Base-by-base conservation (phyloP, 208 protist species). In the Acanthamoeba triangularis region DNA sequence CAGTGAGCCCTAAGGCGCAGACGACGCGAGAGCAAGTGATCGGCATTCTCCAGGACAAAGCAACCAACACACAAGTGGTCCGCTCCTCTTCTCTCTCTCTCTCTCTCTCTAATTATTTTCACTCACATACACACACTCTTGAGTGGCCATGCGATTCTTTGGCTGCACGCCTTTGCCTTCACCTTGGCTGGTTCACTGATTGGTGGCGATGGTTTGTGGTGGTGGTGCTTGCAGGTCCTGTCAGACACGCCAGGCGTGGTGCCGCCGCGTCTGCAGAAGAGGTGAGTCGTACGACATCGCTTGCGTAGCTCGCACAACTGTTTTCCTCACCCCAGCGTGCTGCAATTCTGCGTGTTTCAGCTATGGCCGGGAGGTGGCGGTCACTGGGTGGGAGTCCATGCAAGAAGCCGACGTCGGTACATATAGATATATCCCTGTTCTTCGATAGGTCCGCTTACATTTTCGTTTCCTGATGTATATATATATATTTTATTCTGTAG, bases 1-100 rank as follows among this genome's bases (percentile, higher is more conserved):
- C 90, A 3, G 94, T 96, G 28, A 93, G 93, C 10, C 76, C 35
- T 6, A 90, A 93, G 37, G 90, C 94, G 72, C 96, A 97, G 54
- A 97, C 96, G 6, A 97, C 96, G 8, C n/a, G 96, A 49, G 47
- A 95, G 23, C 35, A 94, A 25, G 76, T 96, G 28, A 30, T 97
- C 0, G 96, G 96, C 63, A 95, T 97, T 10, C 69, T 78, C 33
- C 11, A 78, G 28, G 69, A 78, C 69, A 78, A 30, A 30, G 69
- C 25, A 41, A 78, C 69, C 69, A 78, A 44, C 69, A 78, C 69
- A 41, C 69, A 78, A 78, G 69, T 78, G 69, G 69, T 78, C 13
- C 37, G 69, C n/a, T 78, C 14, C 69, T 78, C 37, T 54, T 54
- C 49, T 54, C 14, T 54, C 49, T 54, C 0, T 54, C 3, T 54